These are phyloP conservation scores for Phytophthora pisi DNA, from an alignment of 352 stramenopile genomes.

Conservation along the genomic window DNA sequence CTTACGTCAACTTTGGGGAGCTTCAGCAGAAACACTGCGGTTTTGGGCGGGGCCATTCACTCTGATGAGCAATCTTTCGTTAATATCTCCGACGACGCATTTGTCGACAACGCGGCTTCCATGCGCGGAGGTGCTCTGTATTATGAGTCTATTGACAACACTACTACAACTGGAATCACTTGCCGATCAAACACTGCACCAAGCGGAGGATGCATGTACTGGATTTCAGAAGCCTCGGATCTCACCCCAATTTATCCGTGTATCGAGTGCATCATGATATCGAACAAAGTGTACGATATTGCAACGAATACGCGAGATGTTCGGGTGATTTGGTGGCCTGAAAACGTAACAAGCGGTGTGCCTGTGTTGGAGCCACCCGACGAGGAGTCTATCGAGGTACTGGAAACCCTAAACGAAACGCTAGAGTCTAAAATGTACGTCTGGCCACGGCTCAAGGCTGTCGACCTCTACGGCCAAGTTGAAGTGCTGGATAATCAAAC, in stretches of 20 bases:
- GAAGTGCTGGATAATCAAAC: slow-evolving; percentile 65
- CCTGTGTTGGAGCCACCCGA: slow-evolving; percentile 45
- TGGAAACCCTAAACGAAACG: slow-evolving; percentile 37
- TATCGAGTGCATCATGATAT: slow-evolving; percentile 36
- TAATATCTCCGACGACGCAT: slow-evolving; percentile 24
- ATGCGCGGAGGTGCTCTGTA: slow-evolving; percentile 58
- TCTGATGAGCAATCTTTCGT: slow-evolving; percentile 23
- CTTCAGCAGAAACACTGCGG: slow-evolving; percentile 41
- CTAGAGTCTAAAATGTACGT: slow-evolving; percentile 33
- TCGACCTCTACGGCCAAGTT: slow-evolving; percentile 67
- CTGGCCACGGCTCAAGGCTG: slow-evolving; percentile 62
- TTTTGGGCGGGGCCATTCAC: slow-evolving; percentile 49
- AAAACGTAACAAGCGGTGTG: slow-evolving; percentile 48
- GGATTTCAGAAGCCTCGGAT: slow-evolving; percentile 42
- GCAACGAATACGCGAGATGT: slow-evolving; percentile 68
- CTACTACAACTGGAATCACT: slow-evolving; percentile 26
- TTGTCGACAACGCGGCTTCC: slow-evolving; percentile 43
- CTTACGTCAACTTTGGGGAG: slow-evolving; percentile 21
- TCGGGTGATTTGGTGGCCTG: slow-evolving; percentile 64
- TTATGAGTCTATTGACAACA: slow-evolving; percentile 38
- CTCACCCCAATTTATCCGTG: slow-evolving; percentile 40
- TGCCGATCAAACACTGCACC: slow-evolving; percentile 47
- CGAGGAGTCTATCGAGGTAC: slow-evolving; percentile 51
- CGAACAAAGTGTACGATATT: slow-evolving; percentile 60
- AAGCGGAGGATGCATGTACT: slow-evolving; percentile 73